Evolutionary conservation across 2,329 filamentous ascomycete genomes (phyloP), one percentile per base, ranked within the genome.

Genomic region (Aspergillus ruber): DNA sequence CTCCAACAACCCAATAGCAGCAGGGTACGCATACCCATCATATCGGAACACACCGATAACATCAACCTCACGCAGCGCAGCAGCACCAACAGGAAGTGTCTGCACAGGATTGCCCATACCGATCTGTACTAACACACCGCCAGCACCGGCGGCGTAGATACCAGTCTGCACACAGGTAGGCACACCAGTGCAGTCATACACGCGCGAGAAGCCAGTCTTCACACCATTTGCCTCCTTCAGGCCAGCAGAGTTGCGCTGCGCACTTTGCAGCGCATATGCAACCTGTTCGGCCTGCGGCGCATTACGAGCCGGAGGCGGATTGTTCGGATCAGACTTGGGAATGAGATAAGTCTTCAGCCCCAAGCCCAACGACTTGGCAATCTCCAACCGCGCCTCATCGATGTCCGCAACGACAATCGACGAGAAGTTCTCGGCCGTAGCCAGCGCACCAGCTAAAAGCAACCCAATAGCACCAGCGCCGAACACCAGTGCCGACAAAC

Each of bases 401-500:
- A 83, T 83, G 53, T 84, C 81, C 10, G 80, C 80, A 46, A 84
- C 78, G 1, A 82, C 68, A 17, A 84, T 78, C 9, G 70, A 74
- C 2, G 69, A 65, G 35, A 80, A 79, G 27, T 76, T 74, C 32
- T 76, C 73, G 4, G 78, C 72, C 42, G 74, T 75, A 1, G 75
- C 75, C 51, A 83, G 74, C 6, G 78, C 78, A 2, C 79, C 77
- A 3, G 80, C 79, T 20, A 80, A 76, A 1, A 84, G 64, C 7
- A 83, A 63, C 0, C 81, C 81, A 8, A 84, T 80, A 3, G 81
- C 78, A 4, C 81, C 81, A 4, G 81, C 81, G 4, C 81, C 81
- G 51, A 83, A 79, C 2, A 83, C 76, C 15, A 83, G 59, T 1
- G 80, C 78, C 0, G 73, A 75, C 7, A 73, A 71, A 4, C 61